Conservation (phyloP, 2,329 filamentous ascomycete genomes). For the Monilinia fructicola region DNA sequence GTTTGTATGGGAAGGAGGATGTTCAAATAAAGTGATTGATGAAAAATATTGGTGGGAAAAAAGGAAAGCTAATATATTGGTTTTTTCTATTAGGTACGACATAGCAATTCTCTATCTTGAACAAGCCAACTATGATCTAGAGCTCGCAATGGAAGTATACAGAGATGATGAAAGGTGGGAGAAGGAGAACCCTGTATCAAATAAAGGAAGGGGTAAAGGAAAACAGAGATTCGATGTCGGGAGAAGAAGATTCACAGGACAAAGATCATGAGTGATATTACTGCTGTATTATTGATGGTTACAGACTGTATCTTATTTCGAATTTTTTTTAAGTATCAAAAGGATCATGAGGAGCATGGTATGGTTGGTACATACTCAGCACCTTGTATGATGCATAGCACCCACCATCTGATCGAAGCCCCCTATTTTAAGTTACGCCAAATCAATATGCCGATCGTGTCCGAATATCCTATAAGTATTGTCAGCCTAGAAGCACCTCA, state of each 20-base stretch:
- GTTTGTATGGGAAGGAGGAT: too few species aligned
- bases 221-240: conserved; percentile 41
- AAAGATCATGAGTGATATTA: conserved; percentile 27
- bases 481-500: conserved; percentile 29
- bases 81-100: conserved; percentile 55
- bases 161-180: conserved; percentile 76
- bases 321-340: background rate
- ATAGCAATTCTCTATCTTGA: conserved; percentile 74
- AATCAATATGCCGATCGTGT: conserved; percentile 54
- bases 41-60: background rate
- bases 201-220: conserved; percentile 47
- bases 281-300: background rate
- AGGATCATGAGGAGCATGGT: conserved; percentile 8
- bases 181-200: conserved; percentile 60
- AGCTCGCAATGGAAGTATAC: conserved; percentile 61
- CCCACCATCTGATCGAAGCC: conserved; percentile 61
- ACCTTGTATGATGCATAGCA: conserved; percentile 61
- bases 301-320: conserved; percentile 5
- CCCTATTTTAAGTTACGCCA: conserved; percentile 7
- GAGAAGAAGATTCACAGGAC: conserved; percentile 38
- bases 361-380: background rate
- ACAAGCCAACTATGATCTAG: conserved; percentile 65
- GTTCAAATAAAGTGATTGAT: background rate
- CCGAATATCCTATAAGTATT: conserved; percentile 50
- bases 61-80: conserved; percentile 36